Evolutionary conservation across 1,284 basidiomycete species (phyloP).

Genomic region (Porogramme epimiltina): DNA sequence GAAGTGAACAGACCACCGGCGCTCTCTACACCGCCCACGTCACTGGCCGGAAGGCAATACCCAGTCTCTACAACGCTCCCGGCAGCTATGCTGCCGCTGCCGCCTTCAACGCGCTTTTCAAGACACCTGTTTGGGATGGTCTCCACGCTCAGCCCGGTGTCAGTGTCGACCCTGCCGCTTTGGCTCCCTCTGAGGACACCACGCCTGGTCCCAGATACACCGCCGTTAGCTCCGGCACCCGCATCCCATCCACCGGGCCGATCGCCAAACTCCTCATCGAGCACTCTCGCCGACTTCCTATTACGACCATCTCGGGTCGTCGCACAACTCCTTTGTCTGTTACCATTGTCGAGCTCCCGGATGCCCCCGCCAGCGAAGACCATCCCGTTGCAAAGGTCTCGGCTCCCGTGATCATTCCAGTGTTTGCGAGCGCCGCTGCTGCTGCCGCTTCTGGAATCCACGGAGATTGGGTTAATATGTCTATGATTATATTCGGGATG

Average conservation of each 20-base stretch:
- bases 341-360: conserved; percentile 12
- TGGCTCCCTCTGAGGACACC: background rate
- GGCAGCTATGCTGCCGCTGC: conserved; percentile 14
- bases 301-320: conserved; percentile 8
- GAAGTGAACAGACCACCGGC: conserved; percentile 8
- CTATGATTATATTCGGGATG: conserved; percentile 21
- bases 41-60: conserved; percentile 7
- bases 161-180: conserved; percentile 11
- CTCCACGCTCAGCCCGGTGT: conserved; percentile 10
- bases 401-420: conserved; percentile 17
- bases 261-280: conserved; percentile 10
- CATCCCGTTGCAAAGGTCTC: conserved; percentile 11
- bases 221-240: conserved; percentile 15
- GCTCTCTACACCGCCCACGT: conserved; percentile 9
- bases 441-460: conserved; percentile 13
- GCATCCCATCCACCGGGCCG: conserved; percentile 9
- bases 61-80: conserved; percentile 14
- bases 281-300: background rate
- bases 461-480: conserved; percentile 14
- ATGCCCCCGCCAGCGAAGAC: conserved; percentile 10
- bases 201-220: conserved; percentile 14
- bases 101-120: conserved; percentile 1
- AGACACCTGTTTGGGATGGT: conserved; percentile 18
- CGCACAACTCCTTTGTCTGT: conserved; percentile 17
- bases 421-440: conserved; percentile 16